A percentile compares a stretch with the other conserved stretches of the same genome.
These are phyloP conservation scores for Leccinum olivaceoglutinosum DNA, from an alignment of 1,284 basidiomycete species.

Conservation along the genomic window DNA sequence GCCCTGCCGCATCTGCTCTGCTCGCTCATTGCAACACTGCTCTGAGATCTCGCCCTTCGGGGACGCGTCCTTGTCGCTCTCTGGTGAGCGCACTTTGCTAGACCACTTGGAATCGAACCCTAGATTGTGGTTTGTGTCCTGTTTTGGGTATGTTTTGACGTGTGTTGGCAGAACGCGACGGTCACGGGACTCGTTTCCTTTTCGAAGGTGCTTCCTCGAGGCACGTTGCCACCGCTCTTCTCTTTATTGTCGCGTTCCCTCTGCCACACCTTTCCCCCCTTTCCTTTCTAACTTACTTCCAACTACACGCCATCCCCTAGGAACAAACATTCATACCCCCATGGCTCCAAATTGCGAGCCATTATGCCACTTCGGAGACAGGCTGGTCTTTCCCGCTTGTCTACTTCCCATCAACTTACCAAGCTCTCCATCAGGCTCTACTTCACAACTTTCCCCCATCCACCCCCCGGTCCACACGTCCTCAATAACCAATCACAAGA, in stretches of 20 bases:
- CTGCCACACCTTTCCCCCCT: constrained; percentile 6
- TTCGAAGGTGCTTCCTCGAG: constrained; percentile 24
- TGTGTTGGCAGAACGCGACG: constrained; percentile 30
- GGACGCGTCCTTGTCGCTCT: constrained; percentile 1
- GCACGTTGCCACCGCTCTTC: constrained; percentile 28
- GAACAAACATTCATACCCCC: not conserved
- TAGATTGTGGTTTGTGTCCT: constrained; percentile 14
- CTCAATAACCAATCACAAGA: constrained; percentile 56
- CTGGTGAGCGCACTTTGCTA: not conserved
- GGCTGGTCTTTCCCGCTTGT: constrained; percentile 36
- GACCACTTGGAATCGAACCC: constrained; percentile 14
- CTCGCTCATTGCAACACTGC: not conserved
- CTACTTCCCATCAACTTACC: constrained; percentile 8
- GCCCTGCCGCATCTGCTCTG: constrained; percentile 8
- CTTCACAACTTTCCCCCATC: constrained; percentile 77
- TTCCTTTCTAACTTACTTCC: not conserved
- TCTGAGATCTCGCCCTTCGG: not conserved
- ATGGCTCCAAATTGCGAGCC: constrained; percentile 65
- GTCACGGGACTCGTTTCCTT: constrained; percentile 33
- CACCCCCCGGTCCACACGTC: constrained; percentile 54
- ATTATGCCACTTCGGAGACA: constrained; percentile 69
- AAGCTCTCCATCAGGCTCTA: constrained; percentile 50
- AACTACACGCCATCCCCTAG: not conserved
- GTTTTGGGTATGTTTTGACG: constrained; percentile 15
- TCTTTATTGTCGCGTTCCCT: constrained; percentile 26